Evolutionary conservation across 305 asterid species (phyloP).

Genomic region (Lippia alba): DNA sequence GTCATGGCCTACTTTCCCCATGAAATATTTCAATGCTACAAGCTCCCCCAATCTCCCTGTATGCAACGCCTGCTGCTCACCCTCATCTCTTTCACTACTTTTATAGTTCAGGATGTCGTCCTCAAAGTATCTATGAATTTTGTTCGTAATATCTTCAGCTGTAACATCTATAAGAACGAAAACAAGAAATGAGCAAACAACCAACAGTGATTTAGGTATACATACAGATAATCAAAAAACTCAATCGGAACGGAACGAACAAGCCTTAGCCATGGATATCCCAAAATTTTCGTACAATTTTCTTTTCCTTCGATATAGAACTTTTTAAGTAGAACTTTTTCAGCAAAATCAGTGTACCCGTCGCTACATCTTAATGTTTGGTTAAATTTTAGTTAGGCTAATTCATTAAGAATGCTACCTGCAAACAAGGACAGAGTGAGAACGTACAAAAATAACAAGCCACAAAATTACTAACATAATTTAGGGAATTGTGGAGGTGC

Average conservation of each 20-base stretch:
- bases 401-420: conserved; percentile 5
- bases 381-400: neutral
- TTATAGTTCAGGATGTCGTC: conserved; percentile 42
- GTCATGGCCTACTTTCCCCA: conserved; percentile 43
- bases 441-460: conserved; percentile 22
- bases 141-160: conserved; percentile 70
- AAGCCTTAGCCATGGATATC: conserved; percentile 21
- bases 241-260: conserved; percentile 37
- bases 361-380: conserved; percentile 18
- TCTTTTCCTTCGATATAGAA: conserved; percentile 6
- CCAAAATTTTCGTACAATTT: conserved; percentile 15
- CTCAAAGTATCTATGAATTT: conserved; percentile 66
- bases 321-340: conserved; percentile 16
- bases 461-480: conserved; percentile 19
- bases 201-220: conserved; percentile 31
- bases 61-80: conserved; percentile 60
- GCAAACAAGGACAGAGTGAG: conserved; percentile 5
- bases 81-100: conserved; percentile 42
- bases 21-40: conserved; percentile 70
- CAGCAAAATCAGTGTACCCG: conserved; percentile 9
- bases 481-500: conserved; percentile 15
- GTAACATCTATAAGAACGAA: conserved; percentile 53
- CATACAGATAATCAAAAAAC: conserved; percentile 34
- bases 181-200: conserved; percentile 31
- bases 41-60: conserved; percentile 88